A percentile compares a stretch with the other conserved stretches of the same genome.
Conservation (phyloP, 805 yeast species). For the Ogataea chonburiensis region DNA sequence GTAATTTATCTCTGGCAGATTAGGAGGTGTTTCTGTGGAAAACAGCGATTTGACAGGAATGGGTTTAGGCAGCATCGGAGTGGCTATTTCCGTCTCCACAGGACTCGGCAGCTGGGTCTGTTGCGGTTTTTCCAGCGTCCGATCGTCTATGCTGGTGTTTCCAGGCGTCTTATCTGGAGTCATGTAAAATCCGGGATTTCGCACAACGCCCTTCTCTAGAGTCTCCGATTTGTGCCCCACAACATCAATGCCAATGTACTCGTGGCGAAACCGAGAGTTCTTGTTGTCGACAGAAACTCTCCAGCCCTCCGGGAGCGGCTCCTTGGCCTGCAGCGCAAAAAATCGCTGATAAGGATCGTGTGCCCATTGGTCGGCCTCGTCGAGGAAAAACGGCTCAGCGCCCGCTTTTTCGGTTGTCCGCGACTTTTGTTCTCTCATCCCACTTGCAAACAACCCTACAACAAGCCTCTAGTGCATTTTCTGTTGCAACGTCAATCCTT, state of each 20-base stretch:
- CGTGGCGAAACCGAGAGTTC: constrained; percentile 18
- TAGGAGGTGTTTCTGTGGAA: constrained; percentile 4
- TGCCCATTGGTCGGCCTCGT: constrained; percentile 21
- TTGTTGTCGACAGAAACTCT: constrained; percentile 17
- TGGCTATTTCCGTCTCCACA: constrained; percentile 12
- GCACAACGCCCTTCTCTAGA: too few species aligned
- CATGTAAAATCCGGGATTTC: too few species aligned
- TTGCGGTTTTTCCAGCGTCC: too few species aligned
- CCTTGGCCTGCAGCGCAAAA: constrained; percentile 19
- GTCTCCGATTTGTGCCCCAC: neutral
- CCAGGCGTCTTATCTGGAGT: too few species aligned
- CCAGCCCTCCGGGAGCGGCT: constrained; percentile 23
- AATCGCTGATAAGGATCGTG: constrained; percentile 29
- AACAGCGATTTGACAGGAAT: constrained; percentile 10
- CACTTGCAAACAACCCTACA: too few species aligned
- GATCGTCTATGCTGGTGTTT: too few species aligned
- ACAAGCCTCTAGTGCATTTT: constrained; percentile 2
- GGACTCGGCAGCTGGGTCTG: constrained; percentile 7
- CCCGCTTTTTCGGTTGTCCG: too few species aligned
- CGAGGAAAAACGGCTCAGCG: constrained; percentile 10
- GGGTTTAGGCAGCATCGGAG: constrained; percentile 19
- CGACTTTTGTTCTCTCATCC: too few species aligned
- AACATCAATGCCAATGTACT: constrained; percentile 10
- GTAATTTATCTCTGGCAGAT: constrained; percentile 2
- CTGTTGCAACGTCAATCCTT: constrained; percentile 6